Percentiles rank a stretch among this genome's conserved stretches.
Evolutionary conservation across 2,329 filamentous ascomycete genomes (phyloP).

Genomic region (Fusarium sp.): DNA sequence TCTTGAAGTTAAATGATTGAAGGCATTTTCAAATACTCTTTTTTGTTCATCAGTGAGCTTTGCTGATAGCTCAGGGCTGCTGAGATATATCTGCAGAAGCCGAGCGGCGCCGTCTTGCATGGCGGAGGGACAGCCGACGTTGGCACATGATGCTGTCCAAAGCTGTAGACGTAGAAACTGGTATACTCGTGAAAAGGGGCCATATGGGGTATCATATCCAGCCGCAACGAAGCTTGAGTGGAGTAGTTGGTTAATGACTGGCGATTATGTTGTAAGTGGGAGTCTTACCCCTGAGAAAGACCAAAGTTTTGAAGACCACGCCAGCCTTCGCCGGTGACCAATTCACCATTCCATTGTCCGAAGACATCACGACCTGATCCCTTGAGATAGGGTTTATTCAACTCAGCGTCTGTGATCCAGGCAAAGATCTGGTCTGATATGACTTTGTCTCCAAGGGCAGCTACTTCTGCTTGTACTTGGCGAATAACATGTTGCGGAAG

Average conservation of each 20-base stretch:
- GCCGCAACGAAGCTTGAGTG: slow-evolving; percentile 62
- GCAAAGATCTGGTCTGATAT: slow-evolving; percentile 65
- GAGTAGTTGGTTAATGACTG: neutral
- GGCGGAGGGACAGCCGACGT: slow-evolving; percentile 72
- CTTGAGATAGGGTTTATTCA: slow-evolving; percentile 69
- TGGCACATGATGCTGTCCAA: slow-evolving; percentile 68
- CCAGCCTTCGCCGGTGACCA: slow-evolving; percentile 76
- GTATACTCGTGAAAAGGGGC: slow-evolving; percentile 64
- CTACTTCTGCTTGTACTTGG: slow-evolving; percentile 57
- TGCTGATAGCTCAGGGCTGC: slow-evolving; percentile 42
- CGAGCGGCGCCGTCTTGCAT: slow-evolving; percentile 73
- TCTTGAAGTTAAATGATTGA: slow-evolving; percentile 63
- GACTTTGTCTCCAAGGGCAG: slow-evolving; percentile 62
- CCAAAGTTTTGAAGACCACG: slow-evolving; percentile 68
- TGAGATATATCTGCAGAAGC: slow-evolving; percentile 60
- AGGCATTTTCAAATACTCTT: slow-evolving; percentile 63
- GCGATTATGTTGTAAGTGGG: neutral
- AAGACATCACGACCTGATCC: slow-evolving; percentile 70
- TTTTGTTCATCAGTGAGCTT: slow-evolving; percentile 48
- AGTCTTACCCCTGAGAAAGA: slow-evolving; percentile 61
- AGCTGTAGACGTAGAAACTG: slow-evolving; percentile 69
- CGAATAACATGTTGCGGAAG: slow-evolving; percentile 55
- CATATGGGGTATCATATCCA: slow-evolving; percentile 66
- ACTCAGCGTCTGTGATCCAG: slow-evolving; percentile 72
- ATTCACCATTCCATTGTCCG: slow-evolving; percentile 66